Percentiles rank a stretch among this genome's conserved stretches.
Evolutionary conservation across 495 filamentous ascomycete genomes (phyloP).

Genomic region (Collariella sp.): DNA sequence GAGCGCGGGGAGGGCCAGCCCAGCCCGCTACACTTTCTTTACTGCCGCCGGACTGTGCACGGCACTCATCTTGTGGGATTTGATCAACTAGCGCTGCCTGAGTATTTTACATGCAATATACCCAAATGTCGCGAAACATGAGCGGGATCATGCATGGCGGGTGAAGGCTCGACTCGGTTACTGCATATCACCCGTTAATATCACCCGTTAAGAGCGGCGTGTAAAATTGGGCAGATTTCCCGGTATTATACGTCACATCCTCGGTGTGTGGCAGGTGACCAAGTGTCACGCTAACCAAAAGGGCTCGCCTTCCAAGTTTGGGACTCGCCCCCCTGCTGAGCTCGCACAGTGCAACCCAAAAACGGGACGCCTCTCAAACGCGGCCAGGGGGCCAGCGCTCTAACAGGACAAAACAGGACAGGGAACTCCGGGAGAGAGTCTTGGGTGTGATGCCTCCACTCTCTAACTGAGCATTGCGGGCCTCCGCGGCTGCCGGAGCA

Average conservation of each 20-base stretch:
- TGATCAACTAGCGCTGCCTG: constrained; percentile 57
- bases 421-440: background rate
- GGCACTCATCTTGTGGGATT: constrained; percentile 85
- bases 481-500: constrained; percentile 1
- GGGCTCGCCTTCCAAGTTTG: background rate
- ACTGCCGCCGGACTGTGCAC: constrained; percentile 72
- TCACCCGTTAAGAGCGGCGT: no score
- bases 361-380: background rate
- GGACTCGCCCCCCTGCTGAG: background rate
- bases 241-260: background rate
- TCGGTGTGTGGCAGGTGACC: background rate
- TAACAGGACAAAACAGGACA: constrained; percentile 1
- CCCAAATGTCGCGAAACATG: background rate
- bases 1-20: constrained; percentile 69
- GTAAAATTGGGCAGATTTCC: no score
- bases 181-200: no score
- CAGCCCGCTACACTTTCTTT: constrained; percentile 83
- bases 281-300: background rate
- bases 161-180: no score
- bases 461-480: background rate
- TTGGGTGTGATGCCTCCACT: background rate
- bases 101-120: background rate
- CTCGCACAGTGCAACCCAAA: background rate
- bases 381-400: background rate
- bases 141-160: no score